Conservation (phyloP, 352 stramenopile genomes). For the Phytophthora niederhauseri region DNA sequence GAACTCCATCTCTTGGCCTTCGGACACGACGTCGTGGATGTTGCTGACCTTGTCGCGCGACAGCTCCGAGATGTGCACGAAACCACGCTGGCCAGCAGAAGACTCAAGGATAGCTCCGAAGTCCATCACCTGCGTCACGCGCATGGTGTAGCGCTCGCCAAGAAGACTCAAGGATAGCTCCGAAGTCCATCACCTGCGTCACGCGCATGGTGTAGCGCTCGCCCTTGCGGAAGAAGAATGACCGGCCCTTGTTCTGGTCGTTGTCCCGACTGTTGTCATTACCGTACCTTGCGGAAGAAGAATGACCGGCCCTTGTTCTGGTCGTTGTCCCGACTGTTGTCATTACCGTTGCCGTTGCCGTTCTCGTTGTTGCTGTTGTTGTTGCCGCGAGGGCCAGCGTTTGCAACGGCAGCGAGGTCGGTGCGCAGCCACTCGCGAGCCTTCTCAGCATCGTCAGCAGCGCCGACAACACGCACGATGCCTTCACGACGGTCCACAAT, state of each 20-base stretch:
- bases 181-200: too few relatives aligned
- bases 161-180: too few relatives aligned
- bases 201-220: too few relatives aligned
- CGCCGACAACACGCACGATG: slow-evolving; percentile 89
- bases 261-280: too few relatives aligned
- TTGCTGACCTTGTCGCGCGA: slow-evolving; percentile 63
- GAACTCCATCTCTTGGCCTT: slow-evolving; percentile 82
- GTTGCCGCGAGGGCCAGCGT: slow-evolving; percentile 11
- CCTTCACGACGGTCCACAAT: slow-evolving; percentile 86
- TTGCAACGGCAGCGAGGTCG: slow-evolving; percentile 34
- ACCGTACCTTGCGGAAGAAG: slow-evolving; percentile 91
- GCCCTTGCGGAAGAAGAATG: too few relatives aligned
- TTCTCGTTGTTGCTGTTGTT: slow-evolving; percentile 20
- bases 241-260: too few relatives aligned
- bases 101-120: slow-evolving; percentile 94
- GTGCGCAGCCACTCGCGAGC: slow-evolving; percentile 77
- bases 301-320: slow-evolving; percentile 25
- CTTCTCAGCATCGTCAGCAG: slow-evolving; percentile 69
- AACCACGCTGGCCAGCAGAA: slow-evolving; percentile 82
- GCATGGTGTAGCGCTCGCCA: slow-evolving; percentile 92
- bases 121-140: slow-evolving; percentile 94
- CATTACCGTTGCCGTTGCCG: slow-evolving; percentile 12
- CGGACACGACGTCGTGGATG: slow-evolving; percentile 63
- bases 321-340: slow-evolving; percentile 16
- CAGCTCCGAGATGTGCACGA: slow-evolving; percentile 97